Evolutionary conservation across 129 eudicot species (phyloP).

Genomic region (Lactuca saligna): DNA sequence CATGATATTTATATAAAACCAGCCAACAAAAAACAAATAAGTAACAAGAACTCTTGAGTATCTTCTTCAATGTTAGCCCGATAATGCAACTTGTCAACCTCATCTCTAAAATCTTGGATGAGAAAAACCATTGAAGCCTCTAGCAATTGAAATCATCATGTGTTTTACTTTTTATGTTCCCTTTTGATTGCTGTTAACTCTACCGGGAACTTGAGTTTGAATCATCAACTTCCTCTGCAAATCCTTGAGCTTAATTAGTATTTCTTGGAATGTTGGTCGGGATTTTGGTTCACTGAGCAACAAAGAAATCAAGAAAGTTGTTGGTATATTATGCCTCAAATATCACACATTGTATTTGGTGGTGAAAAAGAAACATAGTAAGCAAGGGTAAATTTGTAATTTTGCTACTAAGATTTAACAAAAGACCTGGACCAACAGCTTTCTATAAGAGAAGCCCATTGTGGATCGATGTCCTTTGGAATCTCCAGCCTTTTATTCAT

Average conservation of each 20-base stretch:
- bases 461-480: constrained; percentile 68
- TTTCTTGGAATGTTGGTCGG: constrained; percentile 74
- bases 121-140: too few species aligned
- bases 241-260: constrained; percentile 60
- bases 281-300: constrained; percentile 59
- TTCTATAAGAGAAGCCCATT: constrained; percentile 67
- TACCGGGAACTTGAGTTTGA: constrained; percentile 7
- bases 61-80: not conserved
- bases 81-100: not conserved
- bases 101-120: not conserved
- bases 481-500: constrained; percentile 75
- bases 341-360: not conserved
- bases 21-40: too few species aligned
- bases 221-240: constrained; percentile 48
- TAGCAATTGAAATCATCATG: not conserved
- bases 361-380: not conserved
- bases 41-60: not conserved
- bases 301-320: not conserved
- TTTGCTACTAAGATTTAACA: not conserved
- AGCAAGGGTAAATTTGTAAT: not conserved
- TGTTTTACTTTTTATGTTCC: not conserved
- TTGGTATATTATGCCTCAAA: not conserved
- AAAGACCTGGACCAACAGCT: constrained; percentile 78
- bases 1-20: too few species aligned
- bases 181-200: not conserved